A percentile compares a stretch with the other conserved stretches of the same genome.
These are phyloP conservation scores for Diaporthe ilicicola DNA, from an alignment of 2,329 filamentous ascomycete genomes.

Conservation along the genomic window DNA sequence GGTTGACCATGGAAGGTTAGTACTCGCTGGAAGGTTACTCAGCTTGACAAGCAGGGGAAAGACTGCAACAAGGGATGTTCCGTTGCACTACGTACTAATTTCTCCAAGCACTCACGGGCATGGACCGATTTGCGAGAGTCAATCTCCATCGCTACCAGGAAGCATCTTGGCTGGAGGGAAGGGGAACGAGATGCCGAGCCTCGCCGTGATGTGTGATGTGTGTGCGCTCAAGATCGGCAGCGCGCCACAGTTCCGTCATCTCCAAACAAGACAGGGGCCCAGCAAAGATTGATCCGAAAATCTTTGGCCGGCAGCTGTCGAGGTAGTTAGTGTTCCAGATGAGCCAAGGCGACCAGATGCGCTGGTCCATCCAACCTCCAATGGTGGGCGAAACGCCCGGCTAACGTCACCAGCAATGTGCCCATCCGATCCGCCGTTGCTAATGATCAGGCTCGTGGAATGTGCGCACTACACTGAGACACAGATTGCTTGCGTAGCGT, in stretches of 20 bases:
- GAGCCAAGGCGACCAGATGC: slow-evolving; percentile 12
- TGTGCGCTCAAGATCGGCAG: slow-evolving; percentile 17
- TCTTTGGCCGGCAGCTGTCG: slow-evolving; percentile 9
- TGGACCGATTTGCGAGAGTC: slow-evolving; percentile 23
- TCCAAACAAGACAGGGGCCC: slow-evolving; percentile 24
- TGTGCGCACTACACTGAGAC: slow-evolving; percentile 29
- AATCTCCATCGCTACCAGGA: slow-evolving; percentile 25
- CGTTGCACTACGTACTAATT: slow-evolving; percentile 14
- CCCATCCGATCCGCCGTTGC: slow-evolving; percentile 32
- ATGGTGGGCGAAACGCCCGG: background rate
- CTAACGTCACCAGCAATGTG: slow-evolving; percentile 12
- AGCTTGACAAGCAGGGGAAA: slow-evolving; percentile 31
- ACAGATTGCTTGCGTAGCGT: slow-evolving; percentile 26
- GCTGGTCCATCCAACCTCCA: background rate
- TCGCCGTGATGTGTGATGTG: slow-evolving; percentile 11
- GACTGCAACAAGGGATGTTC: slow-evolving; percentile 17
- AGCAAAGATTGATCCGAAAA: background rate
- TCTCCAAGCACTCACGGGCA: background rate
- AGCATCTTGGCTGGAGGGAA: slow-evolving; percentile 7
- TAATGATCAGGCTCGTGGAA: slow-evolving; percentile 31
- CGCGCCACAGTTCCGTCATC: slow-evolving; percentile 24
- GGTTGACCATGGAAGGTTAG: slow-evolving; percentile 20
- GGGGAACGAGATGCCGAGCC: slow-evolving; percentile 23
- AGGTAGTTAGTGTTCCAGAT: background rate
- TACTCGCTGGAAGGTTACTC: slow-evolving; percentile 25